Conservation (phyloP, 805 yeast genomes). For the Ogataea zsoltii region DNA sequence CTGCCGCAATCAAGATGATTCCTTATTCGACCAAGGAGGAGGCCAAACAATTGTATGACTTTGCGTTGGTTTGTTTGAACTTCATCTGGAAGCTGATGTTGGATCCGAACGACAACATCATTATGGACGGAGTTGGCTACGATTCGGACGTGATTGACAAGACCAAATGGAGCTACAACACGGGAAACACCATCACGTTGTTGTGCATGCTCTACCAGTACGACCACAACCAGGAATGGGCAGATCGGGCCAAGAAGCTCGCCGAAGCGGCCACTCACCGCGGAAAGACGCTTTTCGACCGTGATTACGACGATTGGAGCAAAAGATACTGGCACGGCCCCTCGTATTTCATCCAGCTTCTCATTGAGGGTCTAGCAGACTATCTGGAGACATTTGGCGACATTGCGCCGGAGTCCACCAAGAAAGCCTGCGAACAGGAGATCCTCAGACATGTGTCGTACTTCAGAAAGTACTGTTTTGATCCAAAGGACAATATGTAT, state of each 20-base stretch:
- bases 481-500: slow-evolving; percentile 60
- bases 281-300: slow-evolving; percentile 56
- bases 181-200: slow-evolving; percentile 64
- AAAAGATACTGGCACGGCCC: slow-evolving; percentile 66
- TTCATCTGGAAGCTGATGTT: slow-evolving; percentile 55
- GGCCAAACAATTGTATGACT: slow-evolving; percentile 43
- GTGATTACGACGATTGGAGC: slow-evolving; percentile 54
- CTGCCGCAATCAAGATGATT: slow-evolving; percentile 58
- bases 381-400: slow-evolving; percentile 52
- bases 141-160: slow-evolving; percentile 47
- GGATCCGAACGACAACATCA: slow-evolving; percentile 55
- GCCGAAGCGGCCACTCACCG: slow-evolving; percentile 62
- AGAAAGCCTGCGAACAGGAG: slow-evolving; percentile 39
- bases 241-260: slow-evolving; percentile 43
- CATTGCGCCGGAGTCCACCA: slow-evolving; percentile 37
- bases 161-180: slow-evolving; percentile 66
- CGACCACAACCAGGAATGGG: slow-evolving; percentile 54
- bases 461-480: slow-evolving; percentile 57
- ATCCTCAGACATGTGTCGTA: slow-evolving; percentile 54
- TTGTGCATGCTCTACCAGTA: slow-evolving; percentile 49
- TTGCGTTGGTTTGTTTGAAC: slow-evolving; percentile 57
- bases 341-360: slow-evolving; percentile 63
- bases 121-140: slow-evolving; percentile 61
- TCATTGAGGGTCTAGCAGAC: slow-evolving; percentile 69
- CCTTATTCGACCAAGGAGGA: slow-evolving; percentile 46